These are phyloP conservation scores for Colletotrichum filicis DNA, from an alignment of 2,329 filamentous ascomycete genomes.

Conservation along the genomic window DNA sequence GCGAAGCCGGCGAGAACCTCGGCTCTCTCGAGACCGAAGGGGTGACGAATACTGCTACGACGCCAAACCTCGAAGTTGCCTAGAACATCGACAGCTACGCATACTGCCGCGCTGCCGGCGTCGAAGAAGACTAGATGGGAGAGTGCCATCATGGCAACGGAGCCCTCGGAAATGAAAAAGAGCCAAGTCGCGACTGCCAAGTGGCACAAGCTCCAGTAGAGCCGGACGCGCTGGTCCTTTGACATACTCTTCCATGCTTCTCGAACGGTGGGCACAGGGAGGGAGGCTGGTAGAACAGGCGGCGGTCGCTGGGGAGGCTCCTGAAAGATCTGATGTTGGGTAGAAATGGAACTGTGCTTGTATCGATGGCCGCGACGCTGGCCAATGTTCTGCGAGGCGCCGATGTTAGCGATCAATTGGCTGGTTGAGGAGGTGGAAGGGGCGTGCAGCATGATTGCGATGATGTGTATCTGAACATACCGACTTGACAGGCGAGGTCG, in stretches of 20 bases:
- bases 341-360: slow-evolving; percentile 93
- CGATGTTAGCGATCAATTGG: slow-evolving; percentile 22
- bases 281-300: slow-evolving; percentile 87
- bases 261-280: slow-evolving; percentile 88
- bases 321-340: slow-evolving; percentile 92
- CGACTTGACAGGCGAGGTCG: slow-evolving; percentile 80
- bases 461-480: slow-evolving; percentile 57
- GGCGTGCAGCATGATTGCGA: slow-evolving; percentile 6
- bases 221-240: slow-evolving; percentile 81
- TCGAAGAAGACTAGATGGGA: slow-evolving; percentile 97
- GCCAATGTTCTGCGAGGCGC: slow-evolving; percentile 76
- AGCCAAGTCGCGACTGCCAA: slow-evolving; percentile 85
- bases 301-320: slow-evolving; percentile 89
- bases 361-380: slow-evolving; percentile 96
- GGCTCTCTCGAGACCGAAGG: slow-evolving; percentile 90
- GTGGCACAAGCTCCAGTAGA: slow-evolving; percentile 93
- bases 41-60: slow-evolving; percentile 89
- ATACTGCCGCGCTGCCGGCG: slow-evolving; percentile 89
- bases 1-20: slow-evolving; percentile 96
- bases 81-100: slow-evolving; percentile 91
- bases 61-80: slow-evolving; percentile 99
- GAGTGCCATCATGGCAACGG: slow-evolving; percentile 89
- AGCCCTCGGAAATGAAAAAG: slow-evolving; percentile 86
- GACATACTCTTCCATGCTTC: slow-evolving; percentile 95
- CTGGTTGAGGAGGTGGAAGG: not conserved